Evolutionary conservation across 306 rosid species (phyloP).

Genomic region (Quercus variabilis): DNA sequence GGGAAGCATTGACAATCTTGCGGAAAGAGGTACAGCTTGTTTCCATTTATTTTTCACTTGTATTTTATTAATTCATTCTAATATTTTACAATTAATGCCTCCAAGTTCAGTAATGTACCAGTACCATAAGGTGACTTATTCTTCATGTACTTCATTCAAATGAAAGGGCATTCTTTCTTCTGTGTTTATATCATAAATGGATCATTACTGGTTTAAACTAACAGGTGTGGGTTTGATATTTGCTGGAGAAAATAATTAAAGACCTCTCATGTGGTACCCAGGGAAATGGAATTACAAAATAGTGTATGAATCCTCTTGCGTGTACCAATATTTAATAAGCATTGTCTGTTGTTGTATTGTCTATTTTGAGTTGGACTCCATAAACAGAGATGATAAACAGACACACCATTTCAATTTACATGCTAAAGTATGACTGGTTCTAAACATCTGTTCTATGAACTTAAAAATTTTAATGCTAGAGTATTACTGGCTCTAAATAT

Average conservation of each 20-base stretch:
- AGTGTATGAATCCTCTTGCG: background rate
- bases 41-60: constrained; percentile 1
- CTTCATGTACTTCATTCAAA: background rate
- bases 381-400: background rate
- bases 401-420: background rate
- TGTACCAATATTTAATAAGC: background rate
- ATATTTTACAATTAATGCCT: constrained; percentile 2
- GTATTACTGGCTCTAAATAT: background rate
- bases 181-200: background rate
- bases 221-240: constrained; percentile 8
- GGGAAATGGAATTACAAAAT: background rate
- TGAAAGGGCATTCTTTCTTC: background rate
- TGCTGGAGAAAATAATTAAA: background rate
- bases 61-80: constrained; percentile 7
- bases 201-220: background rate
- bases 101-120: background rate
- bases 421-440: background rate
- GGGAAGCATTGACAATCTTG: constrained; percentile 80
- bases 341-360: background rate
- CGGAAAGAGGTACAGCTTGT: constrained; percentile 67
- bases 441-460: background rate
- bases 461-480: background rate
- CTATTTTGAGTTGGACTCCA: background rate
- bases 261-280: background rate
- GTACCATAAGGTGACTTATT: background rate